Base-by-base conservation (phyloP, 768 basidiomycete genomes). In the Agrocybe chaxingu region DNA sequence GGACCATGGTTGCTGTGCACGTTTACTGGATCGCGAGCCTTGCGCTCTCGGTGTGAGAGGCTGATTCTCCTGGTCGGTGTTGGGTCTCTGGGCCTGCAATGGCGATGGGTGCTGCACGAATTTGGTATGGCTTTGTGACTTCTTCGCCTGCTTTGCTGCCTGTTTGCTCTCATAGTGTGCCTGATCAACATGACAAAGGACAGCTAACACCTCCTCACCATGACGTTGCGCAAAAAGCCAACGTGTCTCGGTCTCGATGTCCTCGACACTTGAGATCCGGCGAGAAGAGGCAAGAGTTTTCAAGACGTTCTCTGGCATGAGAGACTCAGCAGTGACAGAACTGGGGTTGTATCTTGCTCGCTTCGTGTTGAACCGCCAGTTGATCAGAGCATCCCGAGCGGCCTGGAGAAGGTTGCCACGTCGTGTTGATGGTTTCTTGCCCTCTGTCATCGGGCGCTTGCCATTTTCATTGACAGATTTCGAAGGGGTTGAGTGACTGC, bases 221-320 rank as follows among this genome's bases (percentile, higher is more conserved):
- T 58, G 57, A 4, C 37, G 43, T 0, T 45, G 37, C 2, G 39
- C 7, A 16, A 42, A 50, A 11, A 40, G 2, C 54, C 54, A 55
- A 3, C 18, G 3, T n/a, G 37, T 24, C 2, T 13, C 12, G 1
- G 1, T 7, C 3, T 37, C 6, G 8, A 56, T 33, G 1, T 40
- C 38, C 4, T 38, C 45, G 7, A 55, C 8, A 8, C 30, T 47
- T 8, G 49, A 41, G 2, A 58, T 35, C 7, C 32, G 24, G 1
- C 16, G 7, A 0, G 45, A 16, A 1, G 43, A 42, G 1, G 64
- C 62, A 18, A 71, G 54, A 11, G 57, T 55, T 10, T 57, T 62
- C 7, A 70, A 49, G 3, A 59, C 36, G 3, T 47, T 32, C 45
- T 71, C 66, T 7, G 67, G 67, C 8, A 70, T 53, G 29, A 66